Base-by-base conservation (phyloP, 805 yeast genomes). In the Candida parachauliodes region DNA sequence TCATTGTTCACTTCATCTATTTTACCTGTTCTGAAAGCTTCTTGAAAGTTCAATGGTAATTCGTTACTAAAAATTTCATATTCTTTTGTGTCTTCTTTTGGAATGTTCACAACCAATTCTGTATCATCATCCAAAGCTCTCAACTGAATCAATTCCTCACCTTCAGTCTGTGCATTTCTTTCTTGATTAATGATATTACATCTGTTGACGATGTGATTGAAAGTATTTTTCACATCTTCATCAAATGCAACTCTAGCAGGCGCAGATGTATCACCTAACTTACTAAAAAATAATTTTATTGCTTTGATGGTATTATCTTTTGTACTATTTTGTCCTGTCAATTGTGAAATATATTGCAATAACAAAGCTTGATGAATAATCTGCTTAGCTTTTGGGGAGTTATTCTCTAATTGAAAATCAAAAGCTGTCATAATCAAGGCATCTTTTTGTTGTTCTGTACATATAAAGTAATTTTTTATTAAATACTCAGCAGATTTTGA, bases 341-440 rank as follows among this genome's bases (percentile, higher is more conserved):
- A 52, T 43, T 67, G 72, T 44, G 72, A 67, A 37, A 83, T 62
- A 56, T 87, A 91, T 52, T 87, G 95, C 43, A 91, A 56, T 22
- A 91, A 61, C 49, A 86, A 74, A 1, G 96, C 81, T 51, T 87
- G 93, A 57, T 79, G 83, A 31, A 91, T 81, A n/a, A 79, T 76
- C 42, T 77, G 82, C 43, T 71, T 73, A 8, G 95, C 79, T 5
- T 59, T 55, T 5, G 47, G 44, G 0, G 72, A 52, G 33, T 87
- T 72, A 15, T 79, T 83, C 10, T 73, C 77, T 43, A 91, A 69
- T 56, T 88, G 87, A 39, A 70, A 68, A 51, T 91, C 95, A 59
- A 93, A 93, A 0, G 97, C 94, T 15, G 82, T 81, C 96, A 91
- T 89, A 55, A 89, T 70, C 42, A 93, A 75, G 0, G 95, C 87